A percentile compares a stretch with the other conserved stretches of the same genome.
These are phyloP conservation scores for Anthoceros angustus DNA, from an alignment of 225 moss, liverwort and hornwort genomes.

Conservation along the genomic window DNA sequence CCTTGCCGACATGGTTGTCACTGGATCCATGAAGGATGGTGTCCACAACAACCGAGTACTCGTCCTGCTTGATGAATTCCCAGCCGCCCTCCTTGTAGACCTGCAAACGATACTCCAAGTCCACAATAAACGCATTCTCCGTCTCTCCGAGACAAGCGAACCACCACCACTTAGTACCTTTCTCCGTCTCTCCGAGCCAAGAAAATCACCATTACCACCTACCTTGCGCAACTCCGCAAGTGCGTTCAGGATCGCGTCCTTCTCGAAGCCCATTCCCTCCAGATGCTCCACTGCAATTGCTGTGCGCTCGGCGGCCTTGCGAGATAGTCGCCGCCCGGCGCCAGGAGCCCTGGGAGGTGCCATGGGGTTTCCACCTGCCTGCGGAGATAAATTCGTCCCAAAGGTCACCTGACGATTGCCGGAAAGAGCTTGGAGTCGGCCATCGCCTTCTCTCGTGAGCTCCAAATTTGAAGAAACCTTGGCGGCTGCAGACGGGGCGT, in stretches of 20 bases:
- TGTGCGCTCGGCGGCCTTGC: background rate
- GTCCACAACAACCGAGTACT: background rate
- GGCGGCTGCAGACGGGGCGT: no score
- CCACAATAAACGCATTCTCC: background rate
- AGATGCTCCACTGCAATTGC: background rate
- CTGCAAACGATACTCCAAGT: background rate
- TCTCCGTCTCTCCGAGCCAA: background rate
- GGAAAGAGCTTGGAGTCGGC: no score
- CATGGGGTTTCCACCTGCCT: no score
- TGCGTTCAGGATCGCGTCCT: background rate
- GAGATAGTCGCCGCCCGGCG: background rate
- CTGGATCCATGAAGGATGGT: background rate
- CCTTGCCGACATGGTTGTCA: background rate
- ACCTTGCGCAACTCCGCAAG: background rate
- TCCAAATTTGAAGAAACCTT: no score
- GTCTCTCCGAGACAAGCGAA: background rate
- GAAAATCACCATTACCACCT: background rate
- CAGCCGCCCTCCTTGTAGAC: background rate
- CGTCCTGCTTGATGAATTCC: slow-evolving; percentile 1
- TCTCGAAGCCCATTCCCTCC: background rate
- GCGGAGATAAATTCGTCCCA: no score
- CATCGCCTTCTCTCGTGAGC: no score
- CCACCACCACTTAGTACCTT: background rate
- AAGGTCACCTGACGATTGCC: no score
- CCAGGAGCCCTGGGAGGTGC: no score